A percentile compares a stretch with the other conserved stretches of the same genome.
Evolutionary conservation across 2,329 filamentous ascomycete genomes (phyloP).

Genomic region (Hymenoscyphus scutula): DNA sequence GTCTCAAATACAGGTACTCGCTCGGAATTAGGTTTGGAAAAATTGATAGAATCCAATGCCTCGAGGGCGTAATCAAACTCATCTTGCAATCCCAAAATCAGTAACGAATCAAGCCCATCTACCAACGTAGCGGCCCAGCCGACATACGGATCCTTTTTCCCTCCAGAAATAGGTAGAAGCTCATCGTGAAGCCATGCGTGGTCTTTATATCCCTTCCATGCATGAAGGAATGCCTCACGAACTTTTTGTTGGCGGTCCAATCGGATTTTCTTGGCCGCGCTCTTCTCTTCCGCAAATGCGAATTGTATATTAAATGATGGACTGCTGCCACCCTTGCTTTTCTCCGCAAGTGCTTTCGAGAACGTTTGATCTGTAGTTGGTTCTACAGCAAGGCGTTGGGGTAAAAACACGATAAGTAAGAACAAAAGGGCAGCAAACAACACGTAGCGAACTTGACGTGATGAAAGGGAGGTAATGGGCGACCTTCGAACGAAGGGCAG

Average conservation of each 20-base stretch:
- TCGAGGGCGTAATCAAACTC: constrained; percentile 75
- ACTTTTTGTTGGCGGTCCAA: background rate
- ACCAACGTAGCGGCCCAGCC: constrained; percentile 86
- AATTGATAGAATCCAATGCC: constrained; percentile 46
- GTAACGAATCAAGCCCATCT: constrained; percentile 76
- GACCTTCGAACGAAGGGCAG: background rate
- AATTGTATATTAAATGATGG: constrained; percentile 1
- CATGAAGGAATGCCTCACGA: constrained; percentile 20
- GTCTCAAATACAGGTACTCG: constrained; percentile 26
- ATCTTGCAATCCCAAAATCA: constrained; percentile 74
- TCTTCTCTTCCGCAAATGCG: background rate
- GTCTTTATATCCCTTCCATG: constrained; percentile 74
- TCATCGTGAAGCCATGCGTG: constrained; percentile 85
- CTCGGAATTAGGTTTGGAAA: constrained; percentile 18
- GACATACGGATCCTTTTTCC: constrained; percentile 74
- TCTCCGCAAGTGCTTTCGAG: background rate
- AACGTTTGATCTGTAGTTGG: background rate
- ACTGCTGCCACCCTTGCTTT: background rate
- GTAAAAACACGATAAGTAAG: background rate
- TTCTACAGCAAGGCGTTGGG: background rate
- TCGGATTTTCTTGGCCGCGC: background rate
- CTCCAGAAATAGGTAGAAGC: constrained; percentile 66
- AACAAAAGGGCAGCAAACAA: background rate
- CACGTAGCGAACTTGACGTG: constrained; percentile 6
- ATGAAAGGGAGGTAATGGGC: background rate